Conservation (phyloP, 768 basidiomycete genomes). For the Xerocomus brunneocitrinus region DNA sequence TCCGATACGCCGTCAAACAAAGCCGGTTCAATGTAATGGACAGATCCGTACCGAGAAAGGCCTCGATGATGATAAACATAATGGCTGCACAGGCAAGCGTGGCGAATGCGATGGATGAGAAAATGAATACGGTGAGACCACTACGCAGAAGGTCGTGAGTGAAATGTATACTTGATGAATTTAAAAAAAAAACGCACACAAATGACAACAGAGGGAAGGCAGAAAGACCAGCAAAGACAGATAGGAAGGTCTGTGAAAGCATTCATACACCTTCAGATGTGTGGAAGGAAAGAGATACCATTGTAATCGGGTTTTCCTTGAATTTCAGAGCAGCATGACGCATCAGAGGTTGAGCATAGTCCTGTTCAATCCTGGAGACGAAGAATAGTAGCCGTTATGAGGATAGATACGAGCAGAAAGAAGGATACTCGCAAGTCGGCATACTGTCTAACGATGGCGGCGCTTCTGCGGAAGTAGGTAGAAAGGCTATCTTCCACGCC, state of each 20-base stretch:
- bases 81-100: conserved; percentile 34
- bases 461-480: conserved; percentile 28
- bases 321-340: conserved; percentile 17
- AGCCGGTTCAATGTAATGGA: not conserved
- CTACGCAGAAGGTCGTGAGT: conserved; percentile 6
- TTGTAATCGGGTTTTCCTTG: conserved; percentile 20
- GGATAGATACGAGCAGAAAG: not conserved
- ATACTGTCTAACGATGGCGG: conserved; percentile 24
- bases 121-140: conserved; percentile 33
- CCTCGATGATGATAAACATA: conserved; percentile 30
- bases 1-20: not conserved
- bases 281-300: conserved; percentile 15
- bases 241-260: conserved; percentile 36
- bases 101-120: conserved; percentile 34
- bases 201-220: conserved; percentile 34
- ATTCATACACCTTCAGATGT: conserved; percentile 2
- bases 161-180: conserved; percentile 6
- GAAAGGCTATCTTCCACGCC: conserved; percentile 18
- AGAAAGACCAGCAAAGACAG: conserved; percentile 37
- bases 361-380: conserved; percentile 37
- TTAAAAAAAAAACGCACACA: conserved; percentile 33
- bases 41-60: conserved; percentile 22
- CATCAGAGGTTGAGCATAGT: conserved; percentile 41
- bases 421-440: conserved; percentile 23
- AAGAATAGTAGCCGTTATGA: not conserved